phyloP scores from a whole-genome alignment of 306 rosid species.

The Pyrus pyrifolia region DNA sequence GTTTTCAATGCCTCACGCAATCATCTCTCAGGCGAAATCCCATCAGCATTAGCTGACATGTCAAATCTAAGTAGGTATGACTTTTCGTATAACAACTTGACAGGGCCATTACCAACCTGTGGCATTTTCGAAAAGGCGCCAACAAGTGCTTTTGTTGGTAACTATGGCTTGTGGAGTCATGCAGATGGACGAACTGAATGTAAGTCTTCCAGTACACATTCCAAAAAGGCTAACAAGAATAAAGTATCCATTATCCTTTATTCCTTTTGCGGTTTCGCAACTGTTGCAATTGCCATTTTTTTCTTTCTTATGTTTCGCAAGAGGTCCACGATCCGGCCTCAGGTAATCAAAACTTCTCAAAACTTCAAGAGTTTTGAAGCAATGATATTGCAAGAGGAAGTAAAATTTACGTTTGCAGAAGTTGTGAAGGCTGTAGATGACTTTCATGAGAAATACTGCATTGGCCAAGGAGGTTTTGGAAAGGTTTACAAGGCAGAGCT shows the following conservation, averaged over 20 bases:
- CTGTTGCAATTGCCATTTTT: background rate
- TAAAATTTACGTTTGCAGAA: conserved; percentile 34
- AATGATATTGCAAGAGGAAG: conserved; percentile 9
- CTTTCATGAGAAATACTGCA: conserved; percentile 34
- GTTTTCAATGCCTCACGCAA: no score
- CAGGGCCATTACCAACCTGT: background rate
- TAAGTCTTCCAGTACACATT: background rate
- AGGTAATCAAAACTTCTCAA: background rate
- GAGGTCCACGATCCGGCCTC: background rate
- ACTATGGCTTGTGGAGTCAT: background rate
- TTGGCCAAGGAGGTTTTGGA: no score
- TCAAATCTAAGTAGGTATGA: background rate
- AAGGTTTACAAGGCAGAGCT: no score
- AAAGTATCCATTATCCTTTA: accelerated
- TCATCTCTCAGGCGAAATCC: no score
- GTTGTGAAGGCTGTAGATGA: conserved; percentile 37
- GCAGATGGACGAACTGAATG: background rate
- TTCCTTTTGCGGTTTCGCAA: no score
- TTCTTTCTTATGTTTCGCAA: background rate
- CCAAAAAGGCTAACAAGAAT: no score
- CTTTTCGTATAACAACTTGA: background rate
- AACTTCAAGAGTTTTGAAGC: background rate
- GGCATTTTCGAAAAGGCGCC: background rate
- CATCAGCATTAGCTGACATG: background rate
- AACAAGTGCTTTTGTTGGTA: background rate